Conservation (phyloP, 257 asterid species). For the Osmanthus fragrans region DNA sequence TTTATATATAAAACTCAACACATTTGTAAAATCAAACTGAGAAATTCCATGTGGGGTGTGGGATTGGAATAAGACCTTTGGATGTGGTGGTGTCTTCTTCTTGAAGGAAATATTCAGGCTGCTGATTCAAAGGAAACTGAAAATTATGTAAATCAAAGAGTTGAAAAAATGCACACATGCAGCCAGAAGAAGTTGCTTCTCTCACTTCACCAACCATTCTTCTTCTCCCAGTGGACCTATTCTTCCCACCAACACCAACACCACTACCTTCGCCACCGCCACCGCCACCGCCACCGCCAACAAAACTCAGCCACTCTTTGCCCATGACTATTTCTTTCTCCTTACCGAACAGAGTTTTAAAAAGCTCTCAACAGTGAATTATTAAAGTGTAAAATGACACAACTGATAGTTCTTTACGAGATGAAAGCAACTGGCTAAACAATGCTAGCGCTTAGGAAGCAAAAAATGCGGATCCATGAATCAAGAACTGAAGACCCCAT, state of each 20-base stretch:
- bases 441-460: conserved; percentile 16
- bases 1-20: background rate
- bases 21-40: background rate
- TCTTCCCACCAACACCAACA: conserved; percentile 1
- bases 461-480: conserved; percentile 33
- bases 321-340: conserved; percentile 45
- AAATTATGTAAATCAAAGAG: conserved; percentile 66
- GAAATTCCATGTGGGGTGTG: no score
- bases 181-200: conserved; percentile 47
- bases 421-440: conserved; percentile 10
- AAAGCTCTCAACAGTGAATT: background rate
- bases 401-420: conserved; percentile 7
- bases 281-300: conserved; percentile 13
- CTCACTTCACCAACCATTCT: conserved; percentile 18
- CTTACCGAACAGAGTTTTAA: background rate
- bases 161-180: conserved; percentile 84
- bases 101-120: conserved; percentile 31
- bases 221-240: conserved; percentile 37
- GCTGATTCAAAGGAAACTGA: conserved; percentile 52
- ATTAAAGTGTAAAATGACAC: conserved; percentile 42
- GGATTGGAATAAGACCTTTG: conserved; percentile 40
- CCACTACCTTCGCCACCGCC: no score
- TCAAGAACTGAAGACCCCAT: background rate
- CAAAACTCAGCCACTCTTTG: conserved; percentile 79
- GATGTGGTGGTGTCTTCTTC: conserved; percentile 24